Base-by-base conservation (phyloP, 352 stramenopile genomes). In the Ophiocytium majus region DNA sequence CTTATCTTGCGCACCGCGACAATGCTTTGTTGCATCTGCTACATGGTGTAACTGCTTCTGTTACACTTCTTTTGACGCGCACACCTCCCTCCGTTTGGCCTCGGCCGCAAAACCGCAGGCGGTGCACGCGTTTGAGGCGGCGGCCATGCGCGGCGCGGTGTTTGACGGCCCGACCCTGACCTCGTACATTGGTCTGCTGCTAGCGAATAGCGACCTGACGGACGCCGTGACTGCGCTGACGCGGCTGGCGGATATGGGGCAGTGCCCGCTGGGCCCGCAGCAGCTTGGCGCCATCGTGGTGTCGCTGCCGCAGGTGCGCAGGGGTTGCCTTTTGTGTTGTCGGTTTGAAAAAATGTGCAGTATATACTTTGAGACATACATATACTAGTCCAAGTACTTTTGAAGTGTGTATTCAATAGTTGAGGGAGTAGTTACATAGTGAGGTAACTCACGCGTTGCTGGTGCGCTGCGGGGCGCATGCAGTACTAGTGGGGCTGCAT, bases 101-200 rank as follows among this genome's bases (percentile, higher is more conserved):
- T 5, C 14, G 5, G 43, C 43, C 43, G 14, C 43, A 57, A 57
- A 5, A 14, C 66, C 5, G 32, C 66, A 78, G 66, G 66, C 66
- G 35, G 14, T 78, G 14, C 35, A 43, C 35, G 66, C 66, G 5
- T 78, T 78, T 78, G 66, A 78, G 32, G 66, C 5, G 32, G 66
- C 66, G 32, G 5, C 5, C 66, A 14, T 17, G 32, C 32, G 32
- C 66, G 32, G 35, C 35, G 66, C 66, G 35, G 10, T 5, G 5
- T 78, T 78, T 14, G 66, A 78, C 35, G 66, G 32, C 32, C 5
- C 14, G 5, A 78, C 66, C 32, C 5, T 43, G 5, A 78, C 5
- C 32, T 5, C 5, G 32, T 78, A 78, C 35, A 14, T 78, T 5
- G 32, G 32, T 35, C 5, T 78, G 32, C 32, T 78, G 32, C 32